Evolutionary conservation across 306 rosid genomes (phyloP), one percentile per base, ranked within the genome.

Genomic region (Sechiopsis laciniata): DNA sequence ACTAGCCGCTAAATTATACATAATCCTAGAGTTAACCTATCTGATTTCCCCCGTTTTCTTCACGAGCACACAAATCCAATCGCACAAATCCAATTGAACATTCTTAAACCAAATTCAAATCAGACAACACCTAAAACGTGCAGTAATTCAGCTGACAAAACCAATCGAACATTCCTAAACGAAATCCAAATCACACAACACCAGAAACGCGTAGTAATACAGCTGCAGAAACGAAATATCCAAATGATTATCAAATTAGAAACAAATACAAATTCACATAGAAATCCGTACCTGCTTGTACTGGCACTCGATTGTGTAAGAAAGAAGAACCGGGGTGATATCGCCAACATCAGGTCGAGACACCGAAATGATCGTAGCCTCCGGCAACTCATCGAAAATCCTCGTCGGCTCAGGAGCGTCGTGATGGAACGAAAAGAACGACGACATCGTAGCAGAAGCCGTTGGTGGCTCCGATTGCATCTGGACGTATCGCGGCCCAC

Each of bases 291-390:
- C 99, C 90, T 94, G 96, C 82, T 87, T 91, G 81, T 91, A 91
- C 66, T 89, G 91, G 66, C 91, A 88, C 80, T 85, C 90, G 77
- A 91, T 89, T 20, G 94, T 86, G 81, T 94, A 91, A 40, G 99
- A 85, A 71, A 94, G 95, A 52, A 91, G 99, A 88, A 88, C 83
- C 78, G 99, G 99, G 74, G 95, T 94, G 64, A 94, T 82, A 71
- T 94, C 99, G 62, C 85, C 78, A 71, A 95, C 91, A 77, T 94
- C 99, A 12, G 99, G 99, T 5, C 99, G 97, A 22, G 99, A 94
- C 37, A 94, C 97, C 71, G 96, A 87, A 65, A 91, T 78, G 73
- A 91, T 94, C 67, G 78, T 40, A 64, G 99, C 96, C 71, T 76
- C 76, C 0, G 99, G 99, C 78, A 94, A 77, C 83, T 94, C 97